A percentile compares a stretch with the other conserved stretches of the same genome.
phyloP scores from a whole-genome alignment of 73 alveolate genomes.

The Breviolum minutum region DNA sequence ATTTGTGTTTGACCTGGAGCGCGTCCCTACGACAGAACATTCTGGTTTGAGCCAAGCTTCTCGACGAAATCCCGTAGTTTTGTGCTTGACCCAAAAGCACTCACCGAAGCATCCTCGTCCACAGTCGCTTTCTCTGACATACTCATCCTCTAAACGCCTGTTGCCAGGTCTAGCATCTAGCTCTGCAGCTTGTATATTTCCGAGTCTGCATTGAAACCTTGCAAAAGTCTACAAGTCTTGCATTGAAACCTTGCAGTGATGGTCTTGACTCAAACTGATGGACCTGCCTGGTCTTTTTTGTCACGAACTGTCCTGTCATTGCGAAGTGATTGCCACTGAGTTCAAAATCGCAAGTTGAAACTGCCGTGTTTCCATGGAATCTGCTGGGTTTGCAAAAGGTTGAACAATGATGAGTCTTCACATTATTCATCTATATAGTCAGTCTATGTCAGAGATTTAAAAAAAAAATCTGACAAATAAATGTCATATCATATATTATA shows the following conservation, averaged over 20 bases:
- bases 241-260: neutral
- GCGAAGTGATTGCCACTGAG: neutral
- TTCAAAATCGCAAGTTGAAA: no score
- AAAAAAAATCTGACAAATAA: neutral
- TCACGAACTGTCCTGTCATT: constrained; percentile 52
- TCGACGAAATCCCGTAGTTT: constrained; percentile 38
- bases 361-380: no score
- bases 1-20: neutral
- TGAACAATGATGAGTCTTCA: neutral
- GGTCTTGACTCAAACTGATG: no score
- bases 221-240: neutral
- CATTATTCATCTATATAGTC: neutral
- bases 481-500: neutral
- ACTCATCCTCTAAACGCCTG: constrained; percentile 89
- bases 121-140: constrained; percentile 1
- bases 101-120: constrained; percentile 77
- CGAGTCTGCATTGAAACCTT: neutral
- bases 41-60: neutral
- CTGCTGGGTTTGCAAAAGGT: neutral
- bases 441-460: neutral
- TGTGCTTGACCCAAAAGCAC: constrained; percentile 70
- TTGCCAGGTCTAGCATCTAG: neutral
- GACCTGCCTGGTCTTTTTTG: constrained; percentile 9
- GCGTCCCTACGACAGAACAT: neutral
- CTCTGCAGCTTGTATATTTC: neutral